A percentile compares a stretch with the other conserved stretches of the same genome.
Conservation (phyloP, 352 stramenopile genomes). For the Phytopythium aichiense region DNA sequence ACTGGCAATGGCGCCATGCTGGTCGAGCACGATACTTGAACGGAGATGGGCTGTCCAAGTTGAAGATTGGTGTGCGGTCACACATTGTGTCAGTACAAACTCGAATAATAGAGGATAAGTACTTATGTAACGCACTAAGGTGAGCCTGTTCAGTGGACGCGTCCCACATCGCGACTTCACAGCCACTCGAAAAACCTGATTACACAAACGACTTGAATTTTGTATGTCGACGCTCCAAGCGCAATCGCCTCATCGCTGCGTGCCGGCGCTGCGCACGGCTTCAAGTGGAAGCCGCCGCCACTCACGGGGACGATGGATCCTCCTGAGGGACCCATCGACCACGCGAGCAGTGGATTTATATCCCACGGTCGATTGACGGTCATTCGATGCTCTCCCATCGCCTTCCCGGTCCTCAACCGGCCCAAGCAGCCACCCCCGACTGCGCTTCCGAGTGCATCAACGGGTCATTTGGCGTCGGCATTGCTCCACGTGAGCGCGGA, state of each 20-base stretch:
- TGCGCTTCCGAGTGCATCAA: not conserved
- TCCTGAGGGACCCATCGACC: too few relatives aligned
- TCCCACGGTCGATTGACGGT: not conserved
- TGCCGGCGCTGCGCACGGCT: not conserved
- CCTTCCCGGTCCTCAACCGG: not conserved
- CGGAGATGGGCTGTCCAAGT: not conserved
- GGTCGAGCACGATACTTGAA: not conserved
- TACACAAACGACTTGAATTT: not conserved
- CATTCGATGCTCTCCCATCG: not conserved
- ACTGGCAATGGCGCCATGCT: not conserved
- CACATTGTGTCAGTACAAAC: not conserved
- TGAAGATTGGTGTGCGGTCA: not conserved
- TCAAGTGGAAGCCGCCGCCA: too few relatives aligned
- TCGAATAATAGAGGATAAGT: not conserved
- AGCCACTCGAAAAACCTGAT: not conserved
- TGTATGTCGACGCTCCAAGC: not conserved
- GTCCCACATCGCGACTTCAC: not conserved
- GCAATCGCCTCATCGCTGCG: not conserved
- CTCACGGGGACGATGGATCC: too few relatives aligned
- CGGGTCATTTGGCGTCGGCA: not conserved
- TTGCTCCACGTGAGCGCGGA: not conserved
- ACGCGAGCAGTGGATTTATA: constrained; percentile 2
- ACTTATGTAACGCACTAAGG: not conserved
- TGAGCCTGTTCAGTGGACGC: not conserved
- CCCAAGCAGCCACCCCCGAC: not conserved